These are phyloP conservation scores for Thelonectria olida DNA, from an alignment of 2,329 filamentous ascomycete genomes.

Conservation along the genomic window DNA sequence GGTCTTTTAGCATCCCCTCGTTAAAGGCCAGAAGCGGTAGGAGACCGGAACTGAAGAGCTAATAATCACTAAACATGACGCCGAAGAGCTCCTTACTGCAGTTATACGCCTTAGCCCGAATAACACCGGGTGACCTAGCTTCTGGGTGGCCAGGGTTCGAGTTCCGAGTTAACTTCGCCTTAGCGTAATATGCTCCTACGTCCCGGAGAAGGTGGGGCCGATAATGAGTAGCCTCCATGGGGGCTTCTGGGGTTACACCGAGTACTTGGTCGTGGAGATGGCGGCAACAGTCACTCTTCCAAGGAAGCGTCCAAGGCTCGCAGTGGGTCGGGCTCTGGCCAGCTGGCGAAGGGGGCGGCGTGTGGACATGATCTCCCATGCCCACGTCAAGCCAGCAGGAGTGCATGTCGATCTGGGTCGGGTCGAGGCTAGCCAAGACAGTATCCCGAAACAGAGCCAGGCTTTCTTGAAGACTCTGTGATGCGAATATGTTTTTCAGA, in stretches of 20 bases:
- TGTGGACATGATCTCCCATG: neutral
- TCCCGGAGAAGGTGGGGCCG: neutral
- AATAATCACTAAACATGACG: slow-evolving; percentile 14
- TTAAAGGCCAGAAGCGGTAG: slow-evolving; percentile 9
- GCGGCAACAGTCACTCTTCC: neutral
- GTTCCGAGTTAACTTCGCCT: neutral
- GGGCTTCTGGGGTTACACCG: neutral
- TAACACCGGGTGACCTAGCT: neutral
- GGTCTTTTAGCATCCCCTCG: slow-evolving; percentile 6
- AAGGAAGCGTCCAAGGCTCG: slow-evolving; percentile 3
- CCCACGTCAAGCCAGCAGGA: slow-evolving; percentile 18
- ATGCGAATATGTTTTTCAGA: neutral
- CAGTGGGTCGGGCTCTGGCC: too few species aligned
- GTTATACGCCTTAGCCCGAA: slow-evolving; percentile 2
- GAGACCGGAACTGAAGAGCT: slow-evolving; percentile 1
- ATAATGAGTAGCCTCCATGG: neutral
- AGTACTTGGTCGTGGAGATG: neutral
- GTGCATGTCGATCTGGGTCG: neutral
- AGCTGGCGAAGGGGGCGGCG: neutral
- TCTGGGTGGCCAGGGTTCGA: slow-evolving; percentile 5
- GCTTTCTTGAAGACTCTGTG: neutral
- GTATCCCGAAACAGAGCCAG: neutral
- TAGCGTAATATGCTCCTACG: neutral
- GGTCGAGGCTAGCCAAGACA: slow-evolving; percentile 3
- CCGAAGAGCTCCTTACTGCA: slow-evolving; percentile 6